Percentiles rank a stretch among this genome's conserved stretches.
Conservation (phyloP, 2,329 filamentous ascomycete species). For the Penicillium sp. region DNA sequence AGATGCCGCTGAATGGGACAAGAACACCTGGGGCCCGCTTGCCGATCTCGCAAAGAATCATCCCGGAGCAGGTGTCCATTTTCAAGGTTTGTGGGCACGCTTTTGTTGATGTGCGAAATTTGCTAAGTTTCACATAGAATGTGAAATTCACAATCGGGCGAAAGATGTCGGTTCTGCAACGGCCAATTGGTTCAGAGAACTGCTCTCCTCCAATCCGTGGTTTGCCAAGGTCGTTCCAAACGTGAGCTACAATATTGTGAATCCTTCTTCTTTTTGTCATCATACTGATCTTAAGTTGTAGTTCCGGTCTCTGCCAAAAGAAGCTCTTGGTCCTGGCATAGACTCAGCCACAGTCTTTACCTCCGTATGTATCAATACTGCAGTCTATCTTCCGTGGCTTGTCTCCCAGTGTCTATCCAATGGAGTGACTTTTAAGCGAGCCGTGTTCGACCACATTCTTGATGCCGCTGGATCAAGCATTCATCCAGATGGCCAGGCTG, state of each 20-base stretch:
- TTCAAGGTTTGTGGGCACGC: constrained; percentile 18
- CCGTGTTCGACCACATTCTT: constrained; percentile 58
- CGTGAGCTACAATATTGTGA: constrained; percentile 37
- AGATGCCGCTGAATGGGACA: constrained; percentile 14
- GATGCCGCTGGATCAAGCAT: constrained; percentile 60
- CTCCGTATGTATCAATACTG: constrained; percentile 82
- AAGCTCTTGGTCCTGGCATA: constrained; percentile 56
- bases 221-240: constrained; percentile 63
- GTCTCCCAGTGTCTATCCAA: constrained; percentile 69
- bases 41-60: constrained; percentile 7
- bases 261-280: neutral
- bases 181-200: constrained; percentile 56
- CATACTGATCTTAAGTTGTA: too few species aligned
- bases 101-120: too few species aligned
- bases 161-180: constrained; percentile 54
- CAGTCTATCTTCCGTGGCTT: constrained; percentile 80
- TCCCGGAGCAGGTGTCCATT: constrained; percentile 10
- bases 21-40: constrained; percentile 8
- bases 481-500: constrained; percentile 49
- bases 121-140: too few species aligned
- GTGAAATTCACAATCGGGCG: constrained; percentile 54
- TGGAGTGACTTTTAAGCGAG: constrained; percentile 62
- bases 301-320: constrained; percentile 55
- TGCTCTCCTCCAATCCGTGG: constrained; percentile 63
- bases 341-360: constrained; percentile 68